phyloP scores from a whole-genome alignment of 1,284 basidiomycete genomes.

The Tilletiaria anomala region DNA sequence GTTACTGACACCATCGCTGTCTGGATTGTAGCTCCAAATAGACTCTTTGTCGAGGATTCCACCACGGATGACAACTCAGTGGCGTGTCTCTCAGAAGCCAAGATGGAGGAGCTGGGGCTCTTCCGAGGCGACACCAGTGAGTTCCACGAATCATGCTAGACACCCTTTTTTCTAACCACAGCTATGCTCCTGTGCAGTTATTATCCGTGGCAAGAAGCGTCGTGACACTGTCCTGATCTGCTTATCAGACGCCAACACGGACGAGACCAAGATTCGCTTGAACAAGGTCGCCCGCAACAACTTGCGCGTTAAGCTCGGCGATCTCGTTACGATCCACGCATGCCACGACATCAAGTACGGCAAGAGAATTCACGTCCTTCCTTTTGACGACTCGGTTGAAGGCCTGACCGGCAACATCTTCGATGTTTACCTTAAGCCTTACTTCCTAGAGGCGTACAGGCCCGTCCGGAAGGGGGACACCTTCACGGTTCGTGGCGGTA shows the following conservation, averaged over 20 bases:
- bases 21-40: conserved; percentile 18
- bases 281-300: conserved; percentile 99
- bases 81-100: conserved; percentile 82
- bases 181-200: conserved; percentile 4
- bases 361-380: conserved; percentile 89
- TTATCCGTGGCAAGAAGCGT: conserved; percentile 65
- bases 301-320: conserved; percentile 89
- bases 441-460: conserved; percentile 97
- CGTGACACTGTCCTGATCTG: conserved; percentile 82
- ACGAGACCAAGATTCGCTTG: conserved; percentile 92
- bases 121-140: conserved; percentile 70
- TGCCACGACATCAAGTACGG: conserved; percentile 99
- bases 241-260: conserved; percentile 83
- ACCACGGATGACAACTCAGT: conserved; percentile 48
- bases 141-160: background rate
- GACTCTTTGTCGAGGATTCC: conserved; percentile 38
- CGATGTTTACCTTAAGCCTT: conserved; percentile 94
- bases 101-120: conserved; percentile 85
- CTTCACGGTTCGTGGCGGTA: conserved; percentile 85
- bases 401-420: conserved; percentile 94
- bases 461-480: conserved; percentile 93
- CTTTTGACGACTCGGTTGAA: conserved; percentile 96
- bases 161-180: background rate
- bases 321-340: conserved; percentile 85
- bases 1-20: background rate